Percentiles rank a stretch among this genome's conserved stretches.
Conservation (phyloP, 2,329 filamentous ascomycete genomes). For the Fusarium lyarnte region DNA sequence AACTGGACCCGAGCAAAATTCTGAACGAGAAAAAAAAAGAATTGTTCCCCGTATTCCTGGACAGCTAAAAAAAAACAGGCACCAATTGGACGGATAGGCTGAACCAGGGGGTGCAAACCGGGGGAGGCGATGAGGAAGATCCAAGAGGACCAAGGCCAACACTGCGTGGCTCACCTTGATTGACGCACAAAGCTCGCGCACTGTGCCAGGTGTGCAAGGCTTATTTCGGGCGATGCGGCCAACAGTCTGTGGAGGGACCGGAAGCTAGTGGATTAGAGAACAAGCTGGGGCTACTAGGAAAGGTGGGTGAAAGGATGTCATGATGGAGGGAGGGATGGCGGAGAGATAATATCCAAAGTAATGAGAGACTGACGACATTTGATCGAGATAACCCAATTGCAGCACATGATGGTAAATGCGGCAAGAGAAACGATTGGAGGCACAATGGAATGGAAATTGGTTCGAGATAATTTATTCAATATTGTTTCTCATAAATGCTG, state of each 20-base stretch:
- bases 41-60: conserved; percentile 11
- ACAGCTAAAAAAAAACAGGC: conserved; percentile 19
- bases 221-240: conserved; percentile 29
- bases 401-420: neutral
- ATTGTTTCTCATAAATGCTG: neutral
- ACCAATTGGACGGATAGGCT: conserved; percentile 36
- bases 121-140: conserved; percentile 33
- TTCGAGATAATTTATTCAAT: neutral
- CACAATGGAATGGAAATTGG: neutral
- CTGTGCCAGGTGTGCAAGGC: conserved; percentile 26
- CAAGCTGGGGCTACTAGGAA: conserved; percentile 30
- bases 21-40: conserved; percentile 5
- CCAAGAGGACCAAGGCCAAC: conserved; percentile 34
- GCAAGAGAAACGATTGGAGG: neutral
- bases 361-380: conserved; percentile 25
- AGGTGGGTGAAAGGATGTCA: conserved; percentile 37
- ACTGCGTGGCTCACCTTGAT: conserved; percentile 28
- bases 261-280: conserved; percentile 28
- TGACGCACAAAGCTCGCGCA: conserved; percentile 7
- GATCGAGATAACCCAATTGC: conserved; percentile 17
- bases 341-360: neutral
- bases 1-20: conserved; percentile 11
- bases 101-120: conserved; percentile 30
- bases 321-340: conserved; percentile 37
- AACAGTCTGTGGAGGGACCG: conserved; percentile 4